Conservation (phyloP, 176 grass and related monocot species). For the Aegilops longissima region DNA sequence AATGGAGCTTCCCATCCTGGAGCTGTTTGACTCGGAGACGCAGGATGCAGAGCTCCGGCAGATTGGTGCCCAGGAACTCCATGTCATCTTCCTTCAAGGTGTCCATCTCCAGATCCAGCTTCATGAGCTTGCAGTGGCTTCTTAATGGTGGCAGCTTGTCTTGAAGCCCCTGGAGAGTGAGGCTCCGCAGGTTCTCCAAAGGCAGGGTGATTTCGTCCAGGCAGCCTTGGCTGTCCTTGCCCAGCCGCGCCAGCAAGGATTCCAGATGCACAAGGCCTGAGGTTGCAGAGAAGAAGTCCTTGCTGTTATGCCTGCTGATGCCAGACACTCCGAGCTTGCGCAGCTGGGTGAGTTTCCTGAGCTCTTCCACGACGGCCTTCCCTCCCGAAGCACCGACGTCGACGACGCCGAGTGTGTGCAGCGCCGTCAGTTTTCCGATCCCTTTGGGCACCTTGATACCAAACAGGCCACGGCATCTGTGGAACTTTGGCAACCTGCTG, state of each 20-base stretch:
- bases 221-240: neutral
- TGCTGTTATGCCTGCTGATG: neutral
- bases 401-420: constrained; percentile 18
- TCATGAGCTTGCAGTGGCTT: neutral
- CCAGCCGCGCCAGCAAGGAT: neutral
- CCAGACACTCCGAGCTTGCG: constrained; percentile 15
- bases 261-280: neutral
- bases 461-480: neutral
- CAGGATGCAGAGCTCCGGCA: neutral
- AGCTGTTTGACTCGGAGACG: neutral
- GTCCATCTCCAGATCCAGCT: constrained; percentile 1
- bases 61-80: neutral
- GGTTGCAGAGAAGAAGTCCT: neutral
- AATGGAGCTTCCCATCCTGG: neutral
- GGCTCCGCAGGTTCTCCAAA: neutral
- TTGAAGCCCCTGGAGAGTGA: neutral
- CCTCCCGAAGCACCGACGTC: neutral
- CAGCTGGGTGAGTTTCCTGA: constrained; percentile 20
- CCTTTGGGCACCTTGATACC: neutral
- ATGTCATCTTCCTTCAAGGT: neutral
- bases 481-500: neutral
- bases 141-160: neutral
- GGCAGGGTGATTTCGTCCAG: neutral
- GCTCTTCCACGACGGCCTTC: neutral
- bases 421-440: neutral